A percentile compares a stretch with the other conserved stretches of the same genome.
phyloP scores from a whole-genome alignment of 139 green algal species.

The Ulvella scutata region DNA sequence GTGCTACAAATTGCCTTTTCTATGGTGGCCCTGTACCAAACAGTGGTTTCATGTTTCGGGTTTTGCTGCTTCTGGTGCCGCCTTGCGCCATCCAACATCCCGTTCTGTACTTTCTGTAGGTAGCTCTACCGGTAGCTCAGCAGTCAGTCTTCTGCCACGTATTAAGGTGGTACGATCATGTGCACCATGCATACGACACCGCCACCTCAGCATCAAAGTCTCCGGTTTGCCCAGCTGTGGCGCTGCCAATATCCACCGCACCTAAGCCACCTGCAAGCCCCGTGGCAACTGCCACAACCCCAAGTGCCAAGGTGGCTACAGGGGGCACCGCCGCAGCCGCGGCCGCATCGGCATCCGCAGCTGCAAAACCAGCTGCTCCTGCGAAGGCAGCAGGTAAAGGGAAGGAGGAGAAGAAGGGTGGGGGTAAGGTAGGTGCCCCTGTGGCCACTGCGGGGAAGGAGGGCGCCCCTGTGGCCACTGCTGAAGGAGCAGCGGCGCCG shows the following conservation, averaged over 20 bases:
- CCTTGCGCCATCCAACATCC: too few species aligned
- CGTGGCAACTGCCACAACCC: constrained; percentile 2
- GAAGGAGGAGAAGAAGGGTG: neutral
- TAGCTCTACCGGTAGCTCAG: constrained; percentile 48
- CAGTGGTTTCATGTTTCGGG: too few species aligned
- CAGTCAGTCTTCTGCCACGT: constrained; percentile 43
- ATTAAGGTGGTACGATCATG: constrained; percentile 42
- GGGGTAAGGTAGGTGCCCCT: neutral
- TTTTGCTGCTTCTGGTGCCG: too few species aligned
- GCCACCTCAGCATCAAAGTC: neutral
- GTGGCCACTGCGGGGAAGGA: neutral
- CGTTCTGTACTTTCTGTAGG: constrained; percentile 13
- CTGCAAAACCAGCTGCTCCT: neutral
- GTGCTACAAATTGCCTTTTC: too few species aligned
- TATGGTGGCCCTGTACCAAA: too few species aligned
- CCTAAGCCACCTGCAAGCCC: neutral
- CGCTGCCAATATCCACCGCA: constrained; percentile 11
- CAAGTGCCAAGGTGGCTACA: neutral
- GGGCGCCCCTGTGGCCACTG: neutral
- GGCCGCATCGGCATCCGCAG: neutral
- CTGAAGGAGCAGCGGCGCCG: neutral
- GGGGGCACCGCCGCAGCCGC: constrained; percentile 3
- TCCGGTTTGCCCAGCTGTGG: neutral
- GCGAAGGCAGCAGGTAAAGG: neutral
- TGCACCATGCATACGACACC: constrained; percentile 12